Evolutionary conservation across 139 green algal genomes (phyloP).

Genomic region (Auxenochlorella pyrenoidosa): DNA sequence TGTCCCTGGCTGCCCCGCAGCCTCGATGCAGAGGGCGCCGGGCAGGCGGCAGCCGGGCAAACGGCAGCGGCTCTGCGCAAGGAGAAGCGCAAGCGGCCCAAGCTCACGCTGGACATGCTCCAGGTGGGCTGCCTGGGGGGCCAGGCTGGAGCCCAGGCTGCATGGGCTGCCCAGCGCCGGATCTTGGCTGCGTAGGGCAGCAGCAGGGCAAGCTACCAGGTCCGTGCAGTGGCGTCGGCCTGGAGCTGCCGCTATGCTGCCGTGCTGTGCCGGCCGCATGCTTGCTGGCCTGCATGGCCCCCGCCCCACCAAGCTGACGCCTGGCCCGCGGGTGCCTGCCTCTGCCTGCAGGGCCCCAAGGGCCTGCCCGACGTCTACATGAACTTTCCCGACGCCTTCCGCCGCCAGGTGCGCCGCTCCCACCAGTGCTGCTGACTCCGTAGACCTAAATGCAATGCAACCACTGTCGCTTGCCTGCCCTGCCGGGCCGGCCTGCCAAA

Average conservation of each 20-base stretch:
- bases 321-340: too few relatives aligned
- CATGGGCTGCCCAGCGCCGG: too few relatives aligned
- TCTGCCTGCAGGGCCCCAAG: constrained; percentile 1
- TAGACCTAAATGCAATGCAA: too few relatives aligned
- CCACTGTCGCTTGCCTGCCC: too few relatives aligned
- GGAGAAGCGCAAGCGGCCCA: constrained; percentile 49
- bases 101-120: constrained; percentile 58
- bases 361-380: constrained; percentile 45
- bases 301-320: too few relatives aligned
- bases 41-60: background rate
- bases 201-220: background rate
- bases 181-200: too few relatives aligned
- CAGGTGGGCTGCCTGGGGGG: constrained; percentile 1
- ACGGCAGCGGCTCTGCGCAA: constrained; percentile 11
- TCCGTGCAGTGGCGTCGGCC: background rate
- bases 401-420: constrained; percentile 22
- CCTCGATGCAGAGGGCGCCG: background rate
- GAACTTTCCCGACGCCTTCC: constrained; percentile 51
- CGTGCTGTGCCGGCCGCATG: too few relatives aligned
- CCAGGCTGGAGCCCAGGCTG: background rate
- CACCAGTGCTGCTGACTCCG: too few relatives aligned
- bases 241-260: too few relatives aligned
- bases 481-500: too few relatives aligned
- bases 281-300: too few relatives aligned
- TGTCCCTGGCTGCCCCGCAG: background rate